phyloP scores from a whole-genome alignment of 331 rosid species.

The Stylosanthes scabra region DNA sequence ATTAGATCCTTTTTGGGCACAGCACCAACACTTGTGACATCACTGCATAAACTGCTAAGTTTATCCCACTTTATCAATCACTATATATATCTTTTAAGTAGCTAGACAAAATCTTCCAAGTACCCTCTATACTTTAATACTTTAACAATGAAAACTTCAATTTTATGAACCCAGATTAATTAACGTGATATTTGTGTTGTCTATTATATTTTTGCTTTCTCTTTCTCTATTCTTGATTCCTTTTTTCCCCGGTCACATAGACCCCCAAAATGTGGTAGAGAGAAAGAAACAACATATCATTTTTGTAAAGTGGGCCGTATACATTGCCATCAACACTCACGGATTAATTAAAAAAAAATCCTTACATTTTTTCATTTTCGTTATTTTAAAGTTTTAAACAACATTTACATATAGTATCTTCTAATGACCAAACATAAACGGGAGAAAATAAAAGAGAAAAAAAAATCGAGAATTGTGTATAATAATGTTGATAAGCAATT shows the following conservation, averaged over 20 bases:
- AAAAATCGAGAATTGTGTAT: no score
- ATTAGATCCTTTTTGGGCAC: constrained; percentile 37
- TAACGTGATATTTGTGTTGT: constrained; percentile 9
- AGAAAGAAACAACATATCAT: background rate
- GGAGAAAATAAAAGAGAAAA: background rate
- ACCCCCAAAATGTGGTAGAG: constrained; percentile 14
- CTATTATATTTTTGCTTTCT: constrained; percentile 20
- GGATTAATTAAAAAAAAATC: no score
- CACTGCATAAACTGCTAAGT: constrained; percentile 35
- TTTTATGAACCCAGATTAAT: constrained; percentile 28
- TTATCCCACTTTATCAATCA: constrained; percentile 47
- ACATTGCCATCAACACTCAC: background rate
- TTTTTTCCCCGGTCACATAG: background rate
- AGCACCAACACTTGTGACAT: constrained; percentile 32
- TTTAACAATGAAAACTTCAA: constrained; percentile 15
- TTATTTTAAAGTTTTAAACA: no score
- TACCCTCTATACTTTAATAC: constrained; percentile 49
- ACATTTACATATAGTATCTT: no score
- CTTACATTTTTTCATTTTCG: no score
- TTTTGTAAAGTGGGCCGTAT: constrained; percentile 19
- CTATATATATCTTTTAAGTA: constrained; percentile 22
- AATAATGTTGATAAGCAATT: no score
- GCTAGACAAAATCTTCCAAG: constrained; percentile 43
- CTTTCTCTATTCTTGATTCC: constrained; percentile 17
- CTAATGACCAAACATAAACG: no score